Conservation (phyloP, 768 basidiomycete genomes). For the Mrakia gelida region DNA sequence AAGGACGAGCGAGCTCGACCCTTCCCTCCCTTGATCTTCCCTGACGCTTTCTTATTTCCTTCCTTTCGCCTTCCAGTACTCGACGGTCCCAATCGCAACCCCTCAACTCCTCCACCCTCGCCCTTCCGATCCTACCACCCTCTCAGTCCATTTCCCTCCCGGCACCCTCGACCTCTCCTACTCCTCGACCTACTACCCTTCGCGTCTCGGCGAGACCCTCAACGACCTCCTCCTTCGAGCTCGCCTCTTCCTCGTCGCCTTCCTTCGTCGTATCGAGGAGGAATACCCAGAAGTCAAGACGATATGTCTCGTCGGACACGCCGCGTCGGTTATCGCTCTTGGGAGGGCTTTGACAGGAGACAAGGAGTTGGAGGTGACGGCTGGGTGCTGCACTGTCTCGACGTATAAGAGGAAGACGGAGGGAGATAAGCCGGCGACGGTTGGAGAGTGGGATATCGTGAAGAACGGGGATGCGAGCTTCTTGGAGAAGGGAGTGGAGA, state of each 20-base stretch:
- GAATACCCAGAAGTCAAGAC: slow-evolving; percentile 38
- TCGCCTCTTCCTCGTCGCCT: slow-evolving; percentile 20
- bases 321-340: slow-evolving; percentile 42
- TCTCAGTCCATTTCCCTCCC: slow-evolving; percentile 38
- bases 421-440: slow-evolving; percentile 27
- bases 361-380: slow-evolving; percentile 37
- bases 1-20: background rate
- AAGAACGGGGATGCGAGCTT: slow-evolving; percentile 43
- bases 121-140: slow-evolving; percentile 33
- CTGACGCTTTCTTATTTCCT: background rate
- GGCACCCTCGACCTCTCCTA: slow-evolving; percentile 35
- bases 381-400: slow-evolving; percentile 42
- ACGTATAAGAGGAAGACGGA: slow-evolving; percentile 33
- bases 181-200: slow-evolving; percentile 41
- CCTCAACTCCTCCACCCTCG: slow-evolving; percentile 42
- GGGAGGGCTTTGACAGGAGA: slow-evolving; percentile 44
- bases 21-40: background rate
- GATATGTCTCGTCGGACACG: slow-evolving; percentile 44
- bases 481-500: slow-evolving; percentile 43
- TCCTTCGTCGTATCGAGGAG: slow-evolving; percentile 34
- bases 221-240: slow-evolving; percentile 22
- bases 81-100: slow-evolving; percentile 34
- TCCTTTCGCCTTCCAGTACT: slow-evolving; percentile 38
- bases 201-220: slow-evolving; percentile 41
- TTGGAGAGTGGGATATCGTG: slow-evolving; percentile 42